Evolutionary conservation across 371 early-diverging fungal species (phyloP), one percentile per base, ranked within the genome.

Genomic region (Coemansia linderi): DNA sequence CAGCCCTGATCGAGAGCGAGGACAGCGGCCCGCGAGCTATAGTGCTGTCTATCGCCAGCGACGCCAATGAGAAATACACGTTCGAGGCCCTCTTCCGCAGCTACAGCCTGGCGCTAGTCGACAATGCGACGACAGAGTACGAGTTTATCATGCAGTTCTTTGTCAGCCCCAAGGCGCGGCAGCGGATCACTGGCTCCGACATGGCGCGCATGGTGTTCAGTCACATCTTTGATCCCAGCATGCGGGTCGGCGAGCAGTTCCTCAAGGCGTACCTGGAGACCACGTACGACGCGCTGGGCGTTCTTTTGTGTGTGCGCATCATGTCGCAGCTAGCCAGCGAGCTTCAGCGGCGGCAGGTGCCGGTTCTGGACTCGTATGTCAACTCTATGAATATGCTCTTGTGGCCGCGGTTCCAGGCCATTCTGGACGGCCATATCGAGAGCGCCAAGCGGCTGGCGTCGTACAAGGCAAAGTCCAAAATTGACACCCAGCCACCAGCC

Each of bases 81-180:
- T 89, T 90, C 44, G 94, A 93, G 65, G 84, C 82, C 46, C 68
- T 97, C 0, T 95, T 95, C 70, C 87, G 93, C 72, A 93, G 93
- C 73, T 88, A 91, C 82, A 90, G 91, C 60, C 84, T 93, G 39
- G 88, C 95, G 4, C 76, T 97, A 59, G 89, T 92, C 58, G 97
- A 97, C 82, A 95, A 95, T 72, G 93, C 95, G 17, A 89, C 91
- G 44, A 90, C 95, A 7, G 97, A 97, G 81, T 96, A 93, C 79
- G 83, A 92, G 39, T 97, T 97, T 69, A 86, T 91, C 33, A 82
- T 86, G 37, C 93, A 94, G 64, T 97, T 95, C 81, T 96, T 96
- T 73, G 75, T 59, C 68, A 84, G 39, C 82, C 87, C 36, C 76
- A 85, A 72, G 87, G 85, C 75, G 62, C 82, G 85, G 82, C 84